Conservation (phyloP, 148 eudicot species). For the Camellia japonica region DNA sequence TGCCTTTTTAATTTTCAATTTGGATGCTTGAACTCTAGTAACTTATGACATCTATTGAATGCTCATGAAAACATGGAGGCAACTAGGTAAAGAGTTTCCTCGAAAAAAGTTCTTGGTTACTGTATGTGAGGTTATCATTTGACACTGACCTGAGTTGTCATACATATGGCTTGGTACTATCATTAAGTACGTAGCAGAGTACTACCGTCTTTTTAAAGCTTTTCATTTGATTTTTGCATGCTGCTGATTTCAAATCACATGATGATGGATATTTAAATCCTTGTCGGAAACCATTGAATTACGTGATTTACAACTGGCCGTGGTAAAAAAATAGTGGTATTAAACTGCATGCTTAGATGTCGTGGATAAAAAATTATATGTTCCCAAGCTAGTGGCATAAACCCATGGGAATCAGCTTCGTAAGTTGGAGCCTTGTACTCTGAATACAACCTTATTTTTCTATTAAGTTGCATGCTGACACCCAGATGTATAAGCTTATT, state of each 20-base stretch:
- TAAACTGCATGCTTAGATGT: too few species aligned
- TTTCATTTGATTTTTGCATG: constrained; percentile 16
- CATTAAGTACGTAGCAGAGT: not conserved
- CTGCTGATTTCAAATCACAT: not conserved
- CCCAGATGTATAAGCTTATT: too few species aligned
- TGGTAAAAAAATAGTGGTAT: too few species aligned
- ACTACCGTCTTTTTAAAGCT: not conserved
- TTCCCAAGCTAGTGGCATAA: too few species aligned
- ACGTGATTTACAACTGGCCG: too few species aligned
- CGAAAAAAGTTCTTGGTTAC: not conserved
- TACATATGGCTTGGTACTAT: not conserved
- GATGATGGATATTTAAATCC: too few species aligned
- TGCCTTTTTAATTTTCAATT: not conserved
- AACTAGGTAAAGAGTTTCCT: not conserved
- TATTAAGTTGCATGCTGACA: too few species aligned
- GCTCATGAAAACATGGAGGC: constrained; percentile 3
- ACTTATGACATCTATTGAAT: not conserved
- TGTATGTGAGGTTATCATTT: not conserved
- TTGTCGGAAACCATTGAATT: too few species aligned
- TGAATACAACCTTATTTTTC: too few species aligned
- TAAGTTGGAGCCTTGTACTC: too few species aligned
- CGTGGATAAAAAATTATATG: too few species aligned
- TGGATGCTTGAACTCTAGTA: not conserved
- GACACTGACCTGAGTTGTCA: not conserved
- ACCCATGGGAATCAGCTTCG: too few species aligned